Evolutionary conservation across 2,329 filamentous ascomycete species (phyloP).

Genomic region (Achaetomium macrosporum): DNA sequence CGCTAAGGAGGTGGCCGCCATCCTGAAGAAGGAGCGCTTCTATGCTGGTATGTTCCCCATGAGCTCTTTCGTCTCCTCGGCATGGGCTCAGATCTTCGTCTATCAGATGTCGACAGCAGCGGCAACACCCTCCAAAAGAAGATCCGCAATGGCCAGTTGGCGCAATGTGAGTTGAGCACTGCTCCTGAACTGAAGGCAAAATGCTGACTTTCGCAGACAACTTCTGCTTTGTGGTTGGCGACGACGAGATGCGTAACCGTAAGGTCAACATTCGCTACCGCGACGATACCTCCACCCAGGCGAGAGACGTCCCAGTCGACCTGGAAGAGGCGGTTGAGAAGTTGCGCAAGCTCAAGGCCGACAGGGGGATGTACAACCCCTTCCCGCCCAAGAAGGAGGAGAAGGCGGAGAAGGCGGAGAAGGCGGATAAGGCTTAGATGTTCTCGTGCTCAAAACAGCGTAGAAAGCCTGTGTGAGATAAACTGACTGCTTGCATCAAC

Average conservation of each 20-base stretch:
- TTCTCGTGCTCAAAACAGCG: background rate
- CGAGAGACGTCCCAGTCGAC: slow-evolving; percentile 53
- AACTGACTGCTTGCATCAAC: background rate
- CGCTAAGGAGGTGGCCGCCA: slow-evolving; percentile 64
- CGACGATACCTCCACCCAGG: slow-evolving; percentile 57
- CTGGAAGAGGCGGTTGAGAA: slow-evolving; percentile 53
- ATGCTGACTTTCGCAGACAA: slow-evolving; percentile 18
- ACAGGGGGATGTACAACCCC: slow-evolving; percentile 37
- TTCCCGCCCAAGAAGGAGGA: slow-evolving; percentile 29
- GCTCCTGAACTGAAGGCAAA: background rate
- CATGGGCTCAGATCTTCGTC: background rate
- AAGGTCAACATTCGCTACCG: slow-evolving; percentile 60
- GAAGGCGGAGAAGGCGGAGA: slow-evolving; percentile 17
- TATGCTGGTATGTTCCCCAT: slow-evolving; percentile 46
- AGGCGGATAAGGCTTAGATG: slow-evolving; percentile 10
- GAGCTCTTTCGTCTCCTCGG: background rate
- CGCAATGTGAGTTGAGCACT: slow-evolving; percentile 63
- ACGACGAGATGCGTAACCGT: slow-evolving; percentile 53
- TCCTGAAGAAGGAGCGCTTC: slow-evolving; percentile 62
- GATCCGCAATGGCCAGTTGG: slow-evolving; percentile 73
- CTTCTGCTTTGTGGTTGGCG: slow-evolving; percentile 49
- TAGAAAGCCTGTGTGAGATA: background rate
- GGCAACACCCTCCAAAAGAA: slow-evolving; percentile 86
- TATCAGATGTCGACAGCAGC: slow-evolving; percentile 55
- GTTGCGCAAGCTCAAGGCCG: slow-evolving; percentile 45